Evolutionary conservation across 116 monocot species (phyloP), one percentile per base, ranked within the genome.

Genomic region (Trichopus zeylanicus): DNA sequence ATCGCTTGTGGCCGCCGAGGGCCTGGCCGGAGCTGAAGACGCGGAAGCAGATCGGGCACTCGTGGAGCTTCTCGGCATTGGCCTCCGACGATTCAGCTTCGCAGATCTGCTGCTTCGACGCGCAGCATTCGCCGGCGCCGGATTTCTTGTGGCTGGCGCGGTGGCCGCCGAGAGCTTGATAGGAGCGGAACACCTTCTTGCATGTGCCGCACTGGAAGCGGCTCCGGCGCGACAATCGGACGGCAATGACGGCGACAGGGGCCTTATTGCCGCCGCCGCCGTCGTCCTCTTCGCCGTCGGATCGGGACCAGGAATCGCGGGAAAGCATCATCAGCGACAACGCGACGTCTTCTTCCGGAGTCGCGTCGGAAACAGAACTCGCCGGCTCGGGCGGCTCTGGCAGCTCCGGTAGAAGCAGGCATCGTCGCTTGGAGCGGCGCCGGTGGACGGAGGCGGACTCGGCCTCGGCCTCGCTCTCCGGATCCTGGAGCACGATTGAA

Each of bases 1-100:
- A 82, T 57, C 91, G 66, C 69, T 87, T 92, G 69, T 92, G 87
- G 12, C 92, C 87, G 31, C 92, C 87, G 18, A 92, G 75, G 15
- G 92, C 92, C 51, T 92, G 92, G 33, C 87, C 87, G 56, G 87
- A 87, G 67, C 53, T 31, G 61, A 92, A 87, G 16, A 79, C 81
- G 28, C 84, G 64, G 63, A 67, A 77, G 62, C 84, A 92, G 46
- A 81, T 60, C 11, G 78, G 81, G 51, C 92, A 88, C 51, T 79
- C 64, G 47, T 87, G 88, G 57, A 67, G 39, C 69, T 38, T 70
- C 29, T 55, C 55, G 56, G 42, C 65, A 70, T 60, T 75, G 29
- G 11, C 22, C 7, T 67, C 69, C 6, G 37, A 51, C 10, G 62
- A 49, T 13, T 42, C 42, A 9, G 25, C 65, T 26, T 29, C 64